A percentile compares a stretch with the other conserved stretches of the same genome.
These are phyloP conservation scores for Vigna trinervia DNA, from an alignment of 306 rosid species.

Conservation along the genomic window DNA sequence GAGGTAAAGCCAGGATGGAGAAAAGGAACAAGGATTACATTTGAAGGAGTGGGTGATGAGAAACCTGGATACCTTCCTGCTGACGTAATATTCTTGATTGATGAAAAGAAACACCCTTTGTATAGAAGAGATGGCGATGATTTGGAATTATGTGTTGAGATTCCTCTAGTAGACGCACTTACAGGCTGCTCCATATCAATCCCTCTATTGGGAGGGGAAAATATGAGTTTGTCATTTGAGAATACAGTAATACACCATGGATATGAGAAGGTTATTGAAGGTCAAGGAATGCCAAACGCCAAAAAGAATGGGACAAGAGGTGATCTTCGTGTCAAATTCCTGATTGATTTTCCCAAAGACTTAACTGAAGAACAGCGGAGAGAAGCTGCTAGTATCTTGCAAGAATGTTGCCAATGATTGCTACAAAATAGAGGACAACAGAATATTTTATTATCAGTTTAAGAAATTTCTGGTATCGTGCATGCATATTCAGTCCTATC, in stretches of 20 bases:
- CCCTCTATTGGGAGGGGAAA: slow-evolving; percentile 81
- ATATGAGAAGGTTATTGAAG: slow-evolving; percentile 66
- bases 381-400: slow-evolving; percentile 65
- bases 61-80: slow-evolving; percentile 93
- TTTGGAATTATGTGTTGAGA: slow-evolving; percentile 72
- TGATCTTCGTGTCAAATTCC: slow-evolving; percentile 72
- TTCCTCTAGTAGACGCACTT: slow-evolving; percentile 77
- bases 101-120: slow-evolving; percentile 72
- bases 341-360: slow-evolving; percentile 62
- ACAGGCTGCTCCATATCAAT: slow-evolving; percentile 78
- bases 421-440: slow-evolving; percentile 17
- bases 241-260: slow-evolving; percentile 69
- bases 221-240: slow-evolving; percentile 66
- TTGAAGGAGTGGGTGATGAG: slow-evolving; percentile 91
- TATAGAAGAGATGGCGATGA: slow-evolving; percentile 69
- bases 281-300: slow-evolving; percentile 85
- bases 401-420: slow-evolving; percentile 57
- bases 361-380: slow-evolving; percentile 64
- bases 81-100: slow-evolving; percentile 71
- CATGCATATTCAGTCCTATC: slow-evolving; percentile 19
- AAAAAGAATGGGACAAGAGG: slow-evolving; percentile 66
- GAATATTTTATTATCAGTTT: neutral
- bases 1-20: slow-evolving; percentile 91
- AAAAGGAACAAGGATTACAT: slow-evolving; percentile 82
- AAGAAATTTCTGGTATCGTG: slow-evolving; percentile 16